These are phyloP conservation scores for Shiraia bambusicola DNA, from an alignment of 2,329 filamentous ascomycete genomes.

Conservation along the genomic window DNA sequence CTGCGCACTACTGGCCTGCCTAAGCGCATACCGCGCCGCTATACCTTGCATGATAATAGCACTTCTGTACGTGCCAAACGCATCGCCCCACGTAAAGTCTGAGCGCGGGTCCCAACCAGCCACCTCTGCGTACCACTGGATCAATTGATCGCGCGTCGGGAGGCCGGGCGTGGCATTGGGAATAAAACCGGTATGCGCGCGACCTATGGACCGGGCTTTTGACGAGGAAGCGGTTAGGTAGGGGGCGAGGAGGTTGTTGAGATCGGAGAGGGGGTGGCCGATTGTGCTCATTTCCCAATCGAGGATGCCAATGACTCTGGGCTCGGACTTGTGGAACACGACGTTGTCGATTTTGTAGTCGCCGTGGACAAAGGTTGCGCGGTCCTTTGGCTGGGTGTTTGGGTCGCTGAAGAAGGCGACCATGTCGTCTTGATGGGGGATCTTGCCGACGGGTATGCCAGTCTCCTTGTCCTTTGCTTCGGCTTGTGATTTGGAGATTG, in stretches of 20 bases:
- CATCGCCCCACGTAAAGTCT: slow-evolving; percentile 64
- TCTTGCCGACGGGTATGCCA: slow-evolving; percentile 71
- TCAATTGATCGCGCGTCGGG: slow-evolving; percentile 58
- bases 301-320: slow-evolving; percentile 85
- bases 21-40: slow-evolving; percentile 77
- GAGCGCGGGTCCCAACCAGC: slow-evolving; percentile 70
- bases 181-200: slow-evolving; percentile 57
- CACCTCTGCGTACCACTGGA: slow-evolving; percentile 67
- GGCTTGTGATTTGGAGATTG: slow-evolving; percentile 77
- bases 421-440: slow-evolving; percentile 82
- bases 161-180: slow-evolving; percentile 67
- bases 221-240: slow-evolving; percentile 46
- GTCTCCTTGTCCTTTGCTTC: slow-evolving; percentile 75
- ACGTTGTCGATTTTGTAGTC: slow-evolving; percentile 81
- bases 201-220: slow-evolving; percentile 42
- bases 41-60: slow-evolving; percentile 82
- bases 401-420: slow-evolving; percentile 74
- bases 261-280: slow-evolving; percentile 90
- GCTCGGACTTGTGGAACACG: slow-evolving; percentile 81
- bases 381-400: slow-evolving; percentile 71
- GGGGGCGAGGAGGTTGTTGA: slow-evolving; percentile 71
- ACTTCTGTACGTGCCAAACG: slow-evolving; percentile 62
- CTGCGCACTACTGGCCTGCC: slow-evolving; percentile 86
- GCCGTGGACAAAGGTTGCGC: slow-evolving; percentile 81
- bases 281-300: slow-evolving; percentile 97